Base-by-base conservation (phyloP, 805 yeast species). In the Spathaspora arborariae region DNA sequence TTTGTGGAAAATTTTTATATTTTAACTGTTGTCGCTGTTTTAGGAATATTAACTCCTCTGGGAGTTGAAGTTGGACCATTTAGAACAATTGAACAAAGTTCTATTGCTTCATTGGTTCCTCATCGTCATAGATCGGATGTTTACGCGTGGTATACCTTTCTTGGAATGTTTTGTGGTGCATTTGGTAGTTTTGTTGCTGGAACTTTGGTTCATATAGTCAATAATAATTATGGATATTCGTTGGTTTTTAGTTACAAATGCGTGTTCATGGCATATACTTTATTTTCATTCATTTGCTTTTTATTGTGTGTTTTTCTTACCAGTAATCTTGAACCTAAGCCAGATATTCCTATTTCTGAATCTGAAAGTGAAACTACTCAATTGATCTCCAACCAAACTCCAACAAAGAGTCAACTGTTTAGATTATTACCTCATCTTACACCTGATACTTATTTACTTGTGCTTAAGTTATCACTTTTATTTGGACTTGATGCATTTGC, bases 51-150 rank as follows among this genome's bases (percentile, higher is more conserved):
- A 20, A 77, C 82, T 1, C 81, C 82, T 2, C 65, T 75, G n/a
- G 84, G 84, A 3, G 75, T 75, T 5, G 85, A 80, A 49, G 80
- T 77, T 20, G 83, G 84, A 0, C 81, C 84, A 1, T 80, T 79
- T 58, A 63, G 82, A 48, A 73, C 81, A 7, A 63, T 79, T n/a
- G 85, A 80, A 53, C 82, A 79, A 50, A 66, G 78, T 24, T 58
- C 77, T 1, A 63, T 79, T 33, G 80, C 83, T 0, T 74, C 78
- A 15, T 56, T 79, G 47, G 66, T 70, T 4, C 59, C 68, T 5
- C 54, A 64, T 13, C 67, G 65, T 9, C 62, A 71, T 24, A 58
- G 82, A 45, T 68, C 82, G 0, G 84, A 80, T 53, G 64, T 77
- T n/a, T 80, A 74, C 53, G 78, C 82, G 6, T 79, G 84, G 83